Evolutionary conservation across 305 asterid species (phyloP).

Genomic region (Solanum hybrid): DNA sequence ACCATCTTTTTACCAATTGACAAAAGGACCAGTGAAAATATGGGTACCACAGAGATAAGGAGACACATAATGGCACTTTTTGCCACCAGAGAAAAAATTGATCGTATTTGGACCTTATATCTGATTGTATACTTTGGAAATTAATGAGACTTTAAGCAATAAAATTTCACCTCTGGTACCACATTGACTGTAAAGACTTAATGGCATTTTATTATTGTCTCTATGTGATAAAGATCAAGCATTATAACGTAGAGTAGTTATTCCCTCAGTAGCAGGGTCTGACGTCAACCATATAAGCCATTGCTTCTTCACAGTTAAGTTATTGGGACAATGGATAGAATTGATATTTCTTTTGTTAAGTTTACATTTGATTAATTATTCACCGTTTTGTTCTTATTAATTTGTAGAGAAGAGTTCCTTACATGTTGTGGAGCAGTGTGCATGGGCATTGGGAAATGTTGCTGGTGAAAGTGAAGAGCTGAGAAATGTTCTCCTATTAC

Average conservation of each 20-base stretch:
- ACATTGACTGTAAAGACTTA: background rate
- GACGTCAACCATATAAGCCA: background rate
- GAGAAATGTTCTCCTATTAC: slow-evolving; percentile 63
- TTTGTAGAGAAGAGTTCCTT: slow-evolving; percentile 64
- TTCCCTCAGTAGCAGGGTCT: background rate
- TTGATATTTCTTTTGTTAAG: background rate
- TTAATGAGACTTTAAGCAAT: background rate
- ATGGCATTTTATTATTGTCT: background rate
- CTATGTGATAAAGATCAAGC: background rate
- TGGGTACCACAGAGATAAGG: background rate
- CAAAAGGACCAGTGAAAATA: background rate
- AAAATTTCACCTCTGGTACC: background rate
- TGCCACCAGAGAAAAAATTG: background rate
- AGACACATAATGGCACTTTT: background rate
- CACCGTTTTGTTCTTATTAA: slow-evolving; percentile 6
- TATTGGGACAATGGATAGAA: background rate
- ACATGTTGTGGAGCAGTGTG: slow-evolving; percentile 97
- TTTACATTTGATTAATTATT: background rate
- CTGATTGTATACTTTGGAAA: background rate
- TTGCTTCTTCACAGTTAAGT: background rate
- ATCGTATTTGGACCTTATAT: background rate
- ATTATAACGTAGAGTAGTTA: background rate
- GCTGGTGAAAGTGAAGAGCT: slow-evolving; percentile 95
- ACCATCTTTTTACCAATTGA: background rate
- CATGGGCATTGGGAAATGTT: slow-evolving; percentile 98